These are phyloP conservation scores for Aspergillus ochraceus DNA, from an alignment of 2,329 filamentous ascomycete species.

Conservation along the genomic window DNA sequence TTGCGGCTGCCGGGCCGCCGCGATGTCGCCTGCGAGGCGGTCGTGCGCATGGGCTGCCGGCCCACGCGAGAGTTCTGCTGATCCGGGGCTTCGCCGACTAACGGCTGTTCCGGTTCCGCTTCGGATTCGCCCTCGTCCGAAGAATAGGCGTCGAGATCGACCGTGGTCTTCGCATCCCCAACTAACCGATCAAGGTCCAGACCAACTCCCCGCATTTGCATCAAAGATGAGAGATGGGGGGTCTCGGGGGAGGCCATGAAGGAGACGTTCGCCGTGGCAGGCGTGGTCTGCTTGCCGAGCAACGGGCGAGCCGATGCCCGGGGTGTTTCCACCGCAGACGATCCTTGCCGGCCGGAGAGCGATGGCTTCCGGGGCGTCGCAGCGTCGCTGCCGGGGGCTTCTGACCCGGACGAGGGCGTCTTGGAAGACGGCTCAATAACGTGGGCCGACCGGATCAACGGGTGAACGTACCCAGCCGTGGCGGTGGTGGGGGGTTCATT, in stretches of 20 bases:
- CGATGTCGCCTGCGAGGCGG: slow-evolving; percentile 52
- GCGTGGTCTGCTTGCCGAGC: slow-evolving; percentile 13
- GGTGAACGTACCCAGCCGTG: slow-evolving; percentile 58
- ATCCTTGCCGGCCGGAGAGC: slow-evolving; percentile 9
- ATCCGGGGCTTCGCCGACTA: slow-evolving; percentile 17
- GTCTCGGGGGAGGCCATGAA: slow-evolving; percentile 60
- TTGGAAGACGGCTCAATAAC: slow-evolving; percentile 22
- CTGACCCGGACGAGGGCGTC: slow-evolving; percentile 16
- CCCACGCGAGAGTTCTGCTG: slow-evolving; percentile 26
- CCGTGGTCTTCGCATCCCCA: slow-evolving; percentile 52
- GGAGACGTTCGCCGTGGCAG: slow-evolving; percentile 25
- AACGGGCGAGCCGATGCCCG: slow-evolving; percentile 6
- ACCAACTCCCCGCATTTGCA: slow-evolving; percentile 62
- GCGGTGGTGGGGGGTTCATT: slow-evolving; percentile 30
- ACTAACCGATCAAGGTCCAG: slow-evolving; percentile 61
- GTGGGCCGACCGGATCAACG: slow-evolving; percentile 59
- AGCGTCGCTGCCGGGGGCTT: slow-evolving; percentile 6
- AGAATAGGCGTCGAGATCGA: slow-evolving; percentile 40
- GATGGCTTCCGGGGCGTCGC: slow-evolving; percentile 23
- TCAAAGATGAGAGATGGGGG: slow-evolving; percentile 66
- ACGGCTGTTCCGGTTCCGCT: slow-evolving; percentile 31
- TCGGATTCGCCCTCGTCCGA: slow-evolving; percentile 42
- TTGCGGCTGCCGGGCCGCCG: slow-evolving; percentile 61
- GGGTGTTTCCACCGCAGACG: slow-evolving; percentile 28
- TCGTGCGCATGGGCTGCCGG: slow-evolving; percentile 57